Conservation (phyloP, 306 rosid species). For the Leucaena leucocephala region DNA sequence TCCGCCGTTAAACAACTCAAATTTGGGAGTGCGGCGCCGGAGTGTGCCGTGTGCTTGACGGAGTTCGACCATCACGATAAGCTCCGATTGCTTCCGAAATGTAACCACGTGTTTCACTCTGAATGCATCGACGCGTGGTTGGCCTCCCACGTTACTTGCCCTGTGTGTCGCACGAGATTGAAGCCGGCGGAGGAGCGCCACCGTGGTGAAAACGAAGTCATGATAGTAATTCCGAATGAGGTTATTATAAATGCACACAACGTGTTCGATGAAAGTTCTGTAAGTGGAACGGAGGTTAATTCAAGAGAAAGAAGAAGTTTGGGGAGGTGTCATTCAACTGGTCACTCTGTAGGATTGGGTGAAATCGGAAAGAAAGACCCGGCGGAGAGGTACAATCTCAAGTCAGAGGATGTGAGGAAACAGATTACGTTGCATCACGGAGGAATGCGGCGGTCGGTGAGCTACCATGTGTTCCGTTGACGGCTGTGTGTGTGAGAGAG, state of each 20-base stretch:
- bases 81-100: not conserved
- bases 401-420: constrained; percentile 19
- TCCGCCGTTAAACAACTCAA: constrained; percentile 47
- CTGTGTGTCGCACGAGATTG: not conserved
- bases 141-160: not conserved
- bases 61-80: not conserved
- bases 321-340: not conserved
- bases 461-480: not conserved
- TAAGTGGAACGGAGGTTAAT: no score
- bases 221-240: not conserved
- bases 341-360: not conserved
- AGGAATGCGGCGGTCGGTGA: no score
- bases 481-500: not conserved
- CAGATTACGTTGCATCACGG: not conserved
- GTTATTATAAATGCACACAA: not conserved
- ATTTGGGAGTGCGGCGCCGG: constrained; percentile 25
- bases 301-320: no score
- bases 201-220: not conserved
- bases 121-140: not conserved
- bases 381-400: constrained; percentile 42
- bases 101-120: not conserved
- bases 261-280: no score
- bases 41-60: not conserved
- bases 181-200: not conserved
- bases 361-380: not conserved